Base-by-base conservation (phyloP, 1,284 basidiomycete species). In the Kwoniella shivajii region DNA sequence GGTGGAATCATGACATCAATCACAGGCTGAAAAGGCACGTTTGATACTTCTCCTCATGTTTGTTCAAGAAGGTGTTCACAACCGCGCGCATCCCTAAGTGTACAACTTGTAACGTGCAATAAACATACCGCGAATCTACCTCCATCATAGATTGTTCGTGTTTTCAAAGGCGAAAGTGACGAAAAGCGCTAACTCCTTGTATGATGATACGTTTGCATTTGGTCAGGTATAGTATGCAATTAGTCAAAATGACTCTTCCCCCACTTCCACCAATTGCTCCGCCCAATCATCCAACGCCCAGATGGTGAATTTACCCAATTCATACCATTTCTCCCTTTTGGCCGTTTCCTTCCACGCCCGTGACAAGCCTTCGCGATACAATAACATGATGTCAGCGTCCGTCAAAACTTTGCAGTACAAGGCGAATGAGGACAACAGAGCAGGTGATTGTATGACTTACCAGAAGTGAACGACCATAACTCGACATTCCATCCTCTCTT, bases 401-500 rank as follows among this genome's bases (percentile, higher is more conserved):
- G n/a, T 13, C n/a, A 39, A 10, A 39, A 34, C n/a, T 9, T 18
- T 27, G 24, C 10, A 18, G 30, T n/a, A 18, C 16, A 51, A 11
- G 16, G 26, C 10, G 27, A 27, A 22, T 22, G 26, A 38, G 6
- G 43, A 36, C 16, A 36, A 48, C 44, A 50, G 14, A 11, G 26
- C 13, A 14, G 33, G 11, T n/a, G 24, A 16, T n/a, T 22, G 18
- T n/a, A 13, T 37, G 31, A 59, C 71, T 63, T 54, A 63, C 75
- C 70, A 10, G 64, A 45, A 50, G 67, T 66, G 47, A 75, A 78
- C 1, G 69, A 65, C 72, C 66, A 75, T n/a, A 94, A 72, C 78
- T 94, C 92, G 14, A 94, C 90, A 58, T 81, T 82, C 92, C 91
- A 94, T 1, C 91, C 91, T 51, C 86, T 84, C 75, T 85, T 86